These are phyloP conservation scores for Boletellus deceptivus DNA, from an alignment of 1,284 basidiomycete genomes.

Conservation along the genomic window DNA sequence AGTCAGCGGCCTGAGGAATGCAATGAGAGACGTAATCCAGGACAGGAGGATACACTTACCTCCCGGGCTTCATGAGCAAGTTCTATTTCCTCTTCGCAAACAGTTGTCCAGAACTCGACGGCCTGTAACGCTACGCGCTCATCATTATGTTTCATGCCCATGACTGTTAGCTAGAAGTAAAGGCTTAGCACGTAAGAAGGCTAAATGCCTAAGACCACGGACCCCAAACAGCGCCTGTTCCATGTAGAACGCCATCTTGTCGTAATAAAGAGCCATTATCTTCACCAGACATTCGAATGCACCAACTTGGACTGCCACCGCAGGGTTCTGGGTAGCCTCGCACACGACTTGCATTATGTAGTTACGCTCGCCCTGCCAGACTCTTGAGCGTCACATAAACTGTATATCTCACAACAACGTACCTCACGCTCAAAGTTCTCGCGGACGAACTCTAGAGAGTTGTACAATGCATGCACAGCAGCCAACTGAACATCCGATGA, in stretches of 20 bases:
- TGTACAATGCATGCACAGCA: constrained; percentile 90
- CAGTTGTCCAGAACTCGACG: constrained; percentile 99
- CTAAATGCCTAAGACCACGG: constrained; percentile 34
- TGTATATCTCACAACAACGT: constrained; percentile 19
- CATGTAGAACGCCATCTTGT: constrained; percentile 99
- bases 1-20: constrained; percentile 72
- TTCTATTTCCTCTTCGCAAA: constrained; percentile 97
- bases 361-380: constrained; percentile 87
- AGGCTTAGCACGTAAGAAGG: constrained; percentile 23
- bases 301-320: constrained; percentile 82
- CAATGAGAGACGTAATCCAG: constrained; percentile 5
- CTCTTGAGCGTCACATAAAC: constrained; percentile 6
- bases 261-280: constrained; percentile 98
- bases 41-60: constrained; percentile 40
- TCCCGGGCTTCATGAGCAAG: constrained; percentile 91
- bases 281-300: constrained; percentile 95
- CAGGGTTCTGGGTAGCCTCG: constrained; percentile 90
- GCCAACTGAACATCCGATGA: constrained; percentile 94
- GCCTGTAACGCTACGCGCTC: constrained; percentile 94
- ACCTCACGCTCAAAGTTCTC: constrained; percentile 98
- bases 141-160: constrained; percentile 95
- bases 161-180: constrained; percentile 79
- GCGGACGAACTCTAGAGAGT: constrained; percentile 96
- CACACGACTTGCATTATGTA: constrained; percentile 99
- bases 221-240: constrained; percentile 98